Evolutionary conservation across 441 rosid genomes (phyloP), one percentile per base, ranked within the genome.

Genomic region (Kokia cookei): DNA sequence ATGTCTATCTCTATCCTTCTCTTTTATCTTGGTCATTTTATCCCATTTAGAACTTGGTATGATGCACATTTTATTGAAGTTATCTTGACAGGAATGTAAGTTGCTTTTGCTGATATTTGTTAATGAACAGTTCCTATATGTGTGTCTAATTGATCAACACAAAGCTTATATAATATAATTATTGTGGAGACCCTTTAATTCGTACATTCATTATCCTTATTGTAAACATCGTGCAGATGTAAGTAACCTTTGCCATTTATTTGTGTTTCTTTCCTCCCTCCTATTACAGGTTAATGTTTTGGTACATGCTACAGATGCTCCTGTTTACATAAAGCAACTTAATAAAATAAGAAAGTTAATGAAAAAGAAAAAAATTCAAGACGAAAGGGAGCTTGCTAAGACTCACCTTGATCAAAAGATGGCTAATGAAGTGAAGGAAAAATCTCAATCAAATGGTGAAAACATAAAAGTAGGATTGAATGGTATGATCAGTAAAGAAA

Each of bases 201-300:
- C 27, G 67, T 59, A 50, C 35, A 8, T 55, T 75, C 35, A 51
- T 70, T 70, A 58, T 76, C 45, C 63, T 68, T 72, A 27, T 29
- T 19, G 13, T 48, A 48, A 61, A 29, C 45, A 15, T 40, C 42
- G 2, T 60, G 24, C 66, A 35, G n/a, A 66, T 54, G 14, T n/a
- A 35, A 51, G 71, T 74, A 74, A 65, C 73, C 70, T 47, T 67
- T 70, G 70, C 73, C 69, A 72, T 76, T 79, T 59, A 75, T 72
- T 29, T 61, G n/a, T 55, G 12, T 58, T 66, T 54, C 53, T 65
- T 70, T 54, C 74, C 40, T 78, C 47, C 71, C 78, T 85, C 67
- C 77, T 80, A 58, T 80, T 80, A 80, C 90, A 96, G 99, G 99
- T 94, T 77, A 93, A 94, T 84, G 85, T 94, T 78, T 85, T 96